phyloP scores from a whole-genome alignment of 768 basidiomycete genomes.

The Tremella yokohamensis region DNA sequence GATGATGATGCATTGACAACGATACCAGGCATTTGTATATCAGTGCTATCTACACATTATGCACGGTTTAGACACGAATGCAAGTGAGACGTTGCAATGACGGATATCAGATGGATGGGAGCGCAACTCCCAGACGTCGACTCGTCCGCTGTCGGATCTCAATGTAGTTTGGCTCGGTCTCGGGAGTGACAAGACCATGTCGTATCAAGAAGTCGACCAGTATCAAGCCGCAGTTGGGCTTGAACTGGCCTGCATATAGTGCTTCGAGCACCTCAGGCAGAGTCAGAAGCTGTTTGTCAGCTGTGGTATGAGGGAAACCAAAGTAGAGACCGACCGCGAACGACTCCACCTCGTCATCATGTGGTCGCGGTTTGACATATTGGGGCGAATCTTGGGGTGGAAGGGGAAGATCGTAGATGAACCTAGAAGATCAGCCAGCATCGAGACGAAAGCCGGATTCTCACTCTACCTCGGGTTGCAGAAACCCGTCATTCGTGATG shows the following conservation, averaged over 20 bases:
- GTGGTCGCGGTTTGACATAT: conserved; percentile 64
- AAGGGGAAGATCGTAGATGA: conserved; percentile 75
- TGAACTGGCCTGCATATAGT: conserved; percentile 73
- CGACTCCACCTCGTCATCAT: conserved; percentile 89
- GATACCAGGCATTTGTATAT: conserved; percentile 4
- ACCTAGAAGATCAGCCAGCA: conserved; percentile 55
- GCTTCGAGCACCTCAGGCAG: conserved; percentile 62
- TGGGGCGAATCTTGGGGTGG: conserved; percentile 54
- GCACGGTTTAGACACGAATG: background rate
- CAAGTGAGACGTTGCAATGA: background rate
- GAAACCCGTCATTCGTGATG: conserved; percentile 66
- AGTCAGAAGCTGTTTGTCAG: conserved; percentile 59
- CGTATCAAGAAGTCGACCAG: conserved; percentile 86
- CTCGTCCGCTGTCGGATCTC: conserved; percentile 57
- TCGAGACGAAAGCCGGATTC: conserved; percentile 29
- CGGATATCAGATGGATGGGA: conserved; percentile 13
- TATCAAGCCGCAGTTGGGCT: conserved; percentile 85
- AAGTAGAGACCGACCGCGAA: conserved; percentile 66
- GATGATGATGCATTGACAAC: background rate
- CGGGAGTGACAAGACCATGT: conserved; percentile 77
- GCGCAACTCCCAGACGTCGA: conserved; percentile 36
- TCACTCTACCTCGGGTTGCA: conserved; percentile 74
- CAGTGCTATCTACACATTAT: too few relatives aligned
- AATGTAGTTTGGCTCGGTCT: conserved; percentile 77
- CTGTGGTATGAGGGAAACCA: background rate